A percentile compares a stretch with the other conserved stretches of the same genome.
These are phyloP conservation scores for Vigna unguiculata DNA, from an alignment of 306 rosid species.

Conservation along the genomic window DNA sequence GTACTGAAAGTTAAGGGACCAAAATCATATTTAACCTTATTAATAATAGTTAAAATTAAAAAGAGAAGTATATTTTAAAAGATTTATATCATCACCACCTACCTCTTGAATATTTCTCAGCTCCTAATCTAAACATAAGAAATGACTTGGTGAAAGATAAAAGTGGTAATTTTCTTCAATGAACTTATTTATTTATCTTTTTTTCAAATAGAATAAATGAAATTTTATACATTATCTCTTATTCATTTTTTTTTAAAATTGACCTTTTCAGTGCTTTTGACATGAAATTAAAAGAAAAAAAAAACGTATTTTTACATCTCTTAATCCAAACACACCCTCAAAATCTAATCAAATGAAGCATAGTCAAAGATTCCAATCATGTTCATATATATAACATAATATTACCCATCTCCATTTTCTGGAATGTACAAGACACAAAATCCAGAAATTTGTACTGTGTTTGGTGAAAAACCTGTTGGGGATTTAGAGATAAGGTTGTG, in stretches of 20 bases:
- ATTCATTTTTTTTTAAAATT: neutral
- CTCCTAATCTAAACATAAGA: no score
- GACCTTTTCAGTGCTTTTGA: no score
- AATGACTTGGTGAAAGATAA: no score
- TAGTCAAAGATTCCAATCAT: neutral
- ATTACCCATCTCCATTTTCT: neutral
- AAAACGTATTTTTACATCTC: neutral
- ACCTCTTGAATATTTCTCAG: no score
- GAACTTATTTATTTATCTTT: no score
- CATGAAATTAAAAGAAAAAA: neutral
- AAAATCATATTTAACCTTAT: no score
- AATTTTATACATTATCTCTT: neutral
- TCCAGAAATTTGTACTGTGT: neutral
- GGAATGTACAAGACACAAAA: slow-evolving; percentile 1
- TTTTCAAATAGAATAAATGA: no score
- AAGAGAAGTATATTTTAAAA: no score
- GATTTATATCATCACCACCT: no score
- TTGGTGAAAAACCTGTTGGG: neutral
- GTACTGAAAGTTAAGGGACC: no score
- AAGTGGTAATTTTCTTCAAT: no score
- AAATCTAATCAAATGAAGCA: neutral
- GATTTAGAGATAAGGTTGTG: slow-evolving; percentile 42
- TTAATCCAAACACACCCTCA: neutral
- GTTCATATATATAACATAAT: neutral
- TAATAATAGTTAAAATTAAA: no score